Conservation (phyloP, 352 stramenopile species). For the Globisporangium mamillatum region DNA sequence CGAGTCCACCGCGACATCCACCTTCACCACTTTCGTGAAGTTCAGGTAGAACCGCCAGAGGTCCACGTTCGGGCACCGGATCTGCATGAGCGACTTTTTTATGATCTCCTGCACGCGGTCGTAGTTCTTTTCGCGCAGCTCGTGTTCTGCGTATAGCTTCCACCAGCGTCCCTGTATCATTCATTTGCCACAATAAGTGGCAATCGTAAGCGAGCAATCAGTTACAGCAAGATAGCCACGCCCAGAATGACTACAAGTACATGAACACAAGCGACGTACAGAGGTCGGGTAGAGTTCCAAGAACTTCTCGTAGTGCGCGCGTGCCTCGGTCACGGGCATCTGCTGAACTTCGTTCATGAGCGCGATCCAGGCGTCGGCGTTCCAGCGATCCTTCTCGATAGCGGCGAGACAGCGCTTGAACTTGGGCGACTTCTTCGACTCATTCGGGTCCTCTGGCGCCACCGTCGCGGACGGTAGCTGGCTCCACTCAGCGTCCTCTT, state of each 20-base stretch:
- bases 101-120: conserved; percentile 87
- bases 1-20: conserved; percentile 69
- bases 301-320: conserved; percentile 79
- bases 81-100: conserved; percentile 84
- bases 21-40: conserved; percentile 83
- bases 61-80: conserved; percentile 78
- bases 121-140: conserved; percentile 82
- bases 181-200: background rate
- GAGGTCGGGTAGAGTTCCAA: conserved; percentile 67
- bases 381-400: conserved; percentile 62
- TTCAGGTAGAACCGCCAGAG: conserved; percentile 87
- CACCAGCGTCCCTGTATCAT: conserved; percentile 65
- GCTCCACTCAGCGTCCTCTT: conserved; percentile 76
- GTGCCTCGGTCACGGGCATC: conserved; percentile 58
- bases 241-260: background rate
- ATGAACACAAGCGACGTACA: conserved; percentile 16
- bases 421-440: conserved; percentile 40
- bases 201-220: background rate
- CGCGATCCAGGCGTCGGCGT: conserved; percentile 74
- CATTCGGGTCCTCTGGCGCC: background rate
- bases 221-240: background rate
- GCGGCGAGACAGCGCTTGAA: conserved; percentile 58
- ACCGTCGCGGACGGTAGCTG: conserved; percentile 29
- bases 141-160: conserved; percentile 85
- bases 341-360: conserved; percentile 79